Conservation (phyloP, 2,329 filamentous ascomycete genomes). For the Fusarium setosum region DNA sequence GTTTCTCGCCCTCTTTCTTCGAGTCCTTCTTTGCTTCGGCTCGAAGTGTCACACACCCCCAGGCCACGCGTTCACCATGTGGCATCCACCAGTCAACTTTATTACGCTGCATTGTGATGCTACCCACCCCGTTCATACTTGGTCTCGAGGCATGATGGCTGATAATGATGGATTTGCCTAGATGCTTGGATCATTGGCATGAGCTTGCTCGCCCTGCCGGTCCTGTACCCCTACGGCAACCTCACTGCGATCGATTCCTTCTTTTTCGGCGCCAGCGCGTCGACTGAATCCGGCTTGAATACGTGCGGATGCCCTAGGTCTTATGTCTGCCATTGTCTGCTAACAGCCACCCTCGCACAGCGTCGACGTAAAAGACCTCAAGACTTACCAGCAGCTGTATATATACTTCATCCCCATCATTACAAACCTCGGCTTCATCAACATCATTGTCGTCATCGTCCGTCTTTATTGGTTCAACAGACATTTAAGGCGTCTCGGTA, state of each 20-base stretch:
- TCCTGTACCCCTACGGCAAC: constrained; percentile 32
- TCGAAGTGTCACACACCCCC: too few species aligned
- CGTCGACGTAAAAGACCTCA: constrained; percentile 60
- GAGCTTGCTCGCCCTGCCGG: constrained; percentile 20
- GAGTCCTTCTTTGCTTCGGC: too few species aligned
- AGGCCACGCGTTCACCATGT: too few species aligned
- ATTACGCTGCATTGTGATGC: background rate
- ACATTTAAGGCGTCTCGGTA: constrained; percentile 45
- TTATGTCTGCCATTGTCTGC: background rate
- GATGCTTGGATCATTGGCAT: constrained; percentile 34
- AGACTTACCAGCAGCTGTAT: constrained; percentile 62
- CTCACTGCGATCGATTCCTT: constrained; percentile 55
- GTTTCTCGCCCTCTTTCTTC: too few species aligned
- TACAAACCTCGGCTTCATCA: constrained; percentile 61
- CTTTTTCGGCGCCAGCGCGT: constrained; percentile 60
- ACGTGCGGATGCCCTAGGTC: constrained; percentile 51
- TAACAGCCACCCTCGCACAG: constrained; percentile 41
- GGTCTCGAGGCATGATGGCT: background rate
- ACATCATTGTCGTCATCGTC: constrained; percentile 59
- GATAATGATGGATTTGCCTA: constrained; percentile 4
- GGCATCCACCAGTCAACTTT: background rate
- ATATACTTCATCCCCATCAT: constrained; percentile 62
- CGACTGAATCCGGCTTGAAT: constrained; percentile 63
- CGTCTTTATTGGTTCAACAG: constrained; percentile 61
- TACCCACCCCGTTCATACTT: background rate